These are phyloP conservation scores for Hemileia vastatrix DNA, from an alignment of 1,284 basidiomycete species.

Conservation along the genomic window DNA sequence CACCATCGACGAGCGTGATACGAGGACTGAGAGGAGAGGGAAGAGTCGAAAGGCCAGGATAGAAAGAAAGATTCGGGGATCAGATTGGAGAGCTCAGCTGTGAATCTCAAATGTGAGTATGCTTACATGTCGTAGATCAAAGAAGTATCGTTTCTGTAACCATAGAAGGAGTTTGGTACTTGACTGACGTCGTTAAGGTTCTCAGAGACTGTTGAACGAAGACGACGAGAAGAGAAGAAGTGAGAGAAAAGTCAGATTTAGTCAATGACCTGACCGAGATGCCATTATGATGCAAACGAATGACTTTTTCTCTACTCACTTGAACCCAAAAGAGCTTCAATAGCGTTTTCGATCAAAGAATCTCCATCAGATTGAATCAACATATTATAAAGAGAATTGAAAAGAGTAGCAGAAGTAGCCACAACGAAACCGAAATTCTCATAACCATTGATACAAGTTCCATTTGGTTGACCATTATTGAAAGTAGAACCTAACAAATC, in stretches of 20 bases:
- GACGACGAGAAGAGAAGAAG: too few species aligned
- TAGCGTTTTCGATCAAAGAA: slow-evolving; percentile 26
- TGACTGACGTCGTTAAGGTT: slow-evolving; percentile 47
- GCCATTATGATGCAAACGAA: too few species aligned
- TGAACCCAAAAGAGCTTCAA: not conserved
- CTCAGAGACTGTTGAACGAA: too few species aligned
- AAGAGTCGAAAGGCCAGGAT: too few species aligned
- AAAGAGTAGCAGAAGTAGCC: slow-evolving; percentile 47
- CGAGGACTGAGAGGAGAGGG: too few species aligned
- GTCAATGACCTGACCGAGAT: too few species aligned
- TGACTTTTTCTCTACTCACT: too few species aligned
- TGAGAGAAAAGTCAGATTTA: too few species aligned
- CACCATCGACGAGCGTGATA: slow-evolving; percentile 49
- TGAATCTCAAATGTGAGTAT: slow-evolving; percentile 28
- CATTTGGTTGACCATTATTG: slow-evolving; percentile 38
- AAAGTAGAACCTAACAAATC: slow-evolving; percentile 45
- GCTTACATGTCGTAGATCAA: slow-evolving; percentile 25
- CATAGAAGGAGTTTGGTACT: slow-evolving; percentile 47
- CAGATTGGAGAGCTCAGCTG: slow-evolving; percentile 9
- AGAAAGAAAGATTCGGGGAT: slow-evolving; percentile 33
- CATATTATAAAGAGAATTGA: slow-evolving; percentile 23
- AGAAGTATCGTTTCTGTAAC: slow-evolving; percentile 36
- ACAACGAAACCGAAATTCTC: slow-evolving; percentile 42
- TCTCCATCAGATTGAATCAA: slow-evolving; percentile 26
- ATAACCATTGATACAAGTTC: slow-evolving; percentile 7